Conservation (phyloP, 2,329 filamentous ascomycete species). For the Pseudocercospora musae region DNA sequence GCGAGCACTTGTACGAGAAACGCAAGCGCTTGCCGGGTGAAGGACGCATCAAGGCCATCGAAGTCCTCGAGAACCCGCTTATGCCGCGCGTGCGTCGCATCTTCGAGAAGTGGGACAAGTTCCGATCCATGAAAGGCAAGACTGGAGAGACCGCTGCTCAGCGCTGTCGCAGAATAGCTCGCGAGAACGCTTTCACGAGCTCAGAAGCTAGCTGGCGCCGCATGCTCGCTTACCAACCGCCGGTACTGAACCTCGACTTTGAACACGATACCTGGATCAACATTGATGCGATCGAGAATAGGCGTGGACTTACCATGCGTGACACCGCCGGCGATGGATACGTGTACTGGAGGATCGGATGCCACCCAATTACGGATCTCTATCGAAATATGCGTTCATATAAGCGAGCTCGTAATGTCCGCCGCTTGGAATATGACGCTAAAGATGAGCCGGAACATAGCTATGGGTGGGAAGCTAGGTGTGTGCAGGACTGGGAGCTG, state of each 20-base stretch:
- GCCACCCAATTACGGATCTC: neutral
- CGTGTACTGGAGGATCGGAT: neutral
- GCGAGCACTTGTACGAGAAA: neutral
- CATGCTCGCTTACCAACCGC: constrained; percentile 9
- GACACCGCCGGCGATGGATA: neutral
- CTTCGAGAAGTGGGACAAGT: neutral
- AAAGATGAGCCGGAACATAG: neutral
- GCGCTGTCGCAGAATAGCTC: neutral
- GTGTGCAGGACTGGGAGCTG: neutral
- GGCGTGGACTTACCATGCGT: neutral
- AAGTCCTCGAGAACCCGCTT: neutral
- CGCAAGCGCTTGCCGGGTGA: neutral
- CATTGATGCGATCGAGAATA: neutral
- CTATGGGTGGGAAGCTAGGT: neutral
- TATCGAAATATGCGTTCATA: neutral
- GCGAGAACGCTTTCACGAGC: neutral
- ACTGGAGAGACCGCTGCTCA: neutral
- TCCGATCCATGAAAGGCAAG: neutral
- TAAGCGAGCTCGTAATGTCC: neutral
- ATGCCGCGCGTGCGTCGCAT: neutral
- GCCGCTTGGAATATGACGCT: neutral
- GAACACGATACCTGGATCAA: neutral
- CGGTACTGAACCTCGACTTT: neutral
- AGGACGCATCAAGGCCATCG: neutral
- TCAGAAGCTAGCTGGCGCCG: constrained; percentile 7